A percentile compares a stretch with the other conserved stretches of the same genome.
Evolutionary conservation across 495 filamentous ascomycete genomes (phyloP).

Genomic region (Glonium stellatum): DNA sequence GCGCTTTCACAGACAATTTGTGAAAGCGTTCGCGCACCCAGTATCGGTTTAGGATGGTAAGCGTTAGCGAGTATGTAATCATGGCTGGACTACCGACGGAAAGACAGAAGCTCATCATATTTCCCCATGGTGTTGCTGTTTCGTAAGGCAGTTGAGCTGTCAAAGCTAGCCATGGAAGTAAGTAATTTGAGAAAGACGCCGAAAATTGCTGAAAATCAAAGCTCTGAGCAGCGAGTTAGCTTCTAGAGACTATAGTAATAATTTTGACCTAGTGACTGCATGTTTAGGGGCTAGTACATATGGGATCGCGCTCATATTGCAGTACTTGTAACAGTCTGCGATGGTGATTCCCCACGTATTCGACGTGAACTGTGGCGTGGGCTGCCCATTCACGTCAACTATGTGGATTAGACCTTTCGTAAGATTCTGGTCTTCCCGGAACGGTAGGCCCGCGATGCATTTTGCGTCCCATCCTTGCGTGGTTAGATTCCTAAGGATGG

Average conservation of each 20-base stretch:
- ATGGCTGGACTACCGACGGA: constrained; percentile 22
- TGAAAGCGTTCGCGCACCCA: constrained; percentile 15
- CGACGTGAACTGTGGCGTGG: constrained; percentile 11
- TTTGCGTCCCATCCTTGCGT: constrained; percentile 8
- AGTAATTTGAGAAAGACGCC: constrained; percentile 19
- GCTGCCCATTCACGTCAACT: constrained; percentile 11
- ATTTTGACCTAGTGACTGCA: too few species aligned
- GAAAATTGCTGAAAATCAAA: constrained; percentile 26
- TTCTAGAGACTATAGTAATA: too few species aligned
- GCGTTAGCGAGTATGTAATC: constrained; percentile 24
- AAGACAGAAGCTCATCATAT: constrained; percentile 19
- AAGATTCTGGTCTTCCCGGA: constrained; percentile 3
- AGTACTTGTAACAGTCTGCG: constrained; percentile 22
- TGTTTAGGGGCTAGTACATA: too few species aligned
- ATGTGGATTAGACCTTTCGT: constrained; percentile 13
- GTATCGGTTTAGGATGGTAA: constrained; percentile 27
- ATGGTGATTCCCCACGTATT: constrained; percentile 24
- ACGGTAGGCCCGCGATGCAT: constrained; percentile 12
- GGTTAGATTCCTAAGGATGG: background rate
- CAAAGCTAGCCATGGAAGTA: constrained; percentile 24
- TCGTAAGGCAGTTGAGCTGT: constrained; percentile 27
- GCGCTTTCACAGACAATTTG: constrained; percentile 9
- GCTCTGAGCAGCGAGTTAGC: background rate
- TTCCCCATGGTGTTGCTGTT: constrained; percentile 12
- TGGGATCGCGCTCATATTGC: constrained; percentile 6